phyloP scores from a whole-genome alignment of 345 rosid species.

The Citrus inodora region DNA sequence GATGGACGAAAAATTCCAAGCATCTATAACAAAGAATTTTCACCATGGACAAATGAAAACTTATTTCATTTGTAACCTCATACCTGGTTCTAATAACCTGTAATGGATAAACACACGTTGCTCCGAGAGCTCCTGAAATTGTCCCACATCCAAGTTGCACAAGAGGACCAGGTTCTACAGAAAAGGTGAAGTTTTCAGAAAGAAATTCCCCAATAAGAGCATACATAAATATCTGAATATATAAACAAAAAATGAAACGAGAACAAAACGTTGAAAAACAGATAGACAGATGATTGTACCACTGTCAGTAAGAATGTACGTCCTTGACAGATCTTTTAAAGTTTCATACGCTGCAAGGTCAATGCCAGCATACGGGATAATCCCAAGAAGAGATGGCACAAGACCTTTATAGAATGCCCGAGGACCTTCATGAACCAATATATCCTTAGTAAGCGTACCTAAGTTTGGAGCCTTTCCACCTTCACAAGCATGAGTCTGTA shows the following conservation, averaged over 20 bases:
- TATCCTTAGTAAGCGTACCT: constrained; percentile 63
- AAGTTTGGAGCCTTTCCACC: constrained; percentile 69
- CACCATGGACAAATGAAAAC: background rate
- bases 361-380: constrained; percentile 91
- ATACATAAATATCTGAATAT: background rate
- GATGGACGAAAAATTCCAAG: background rate
- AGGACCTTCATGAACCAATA: constrained; percentile 88
- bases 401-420: constrained; percentile 93
- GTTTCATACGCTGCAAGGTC: constrained; percentile 96
- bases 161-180: constrained; percentile 82
- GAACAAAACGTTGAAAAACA: background rate
- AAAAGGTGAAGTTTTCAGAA: background rate
- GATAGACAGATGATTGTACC: constrained; percentile 38
- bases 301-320: constrained; percentile 58
- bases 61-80: background rate
- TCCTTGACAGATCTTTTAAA: constrained; percentile 79
- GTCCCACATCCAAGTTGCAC: constrained; percentile 91
- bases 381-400: constrained; percentile 88
- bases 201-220: background rate
- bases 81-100: constrained; percentile 96
- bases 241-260: background rate
- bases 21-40: background rate
- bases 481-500: constrained; percentile 71
- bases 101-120: constrained; percentile 91
- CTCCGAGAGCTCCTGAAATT: constrained; percentile 87